phyloP scores from a whole-genome alignment of 768 basidiomycete species.

The Podaxis rugospora region DNA sequence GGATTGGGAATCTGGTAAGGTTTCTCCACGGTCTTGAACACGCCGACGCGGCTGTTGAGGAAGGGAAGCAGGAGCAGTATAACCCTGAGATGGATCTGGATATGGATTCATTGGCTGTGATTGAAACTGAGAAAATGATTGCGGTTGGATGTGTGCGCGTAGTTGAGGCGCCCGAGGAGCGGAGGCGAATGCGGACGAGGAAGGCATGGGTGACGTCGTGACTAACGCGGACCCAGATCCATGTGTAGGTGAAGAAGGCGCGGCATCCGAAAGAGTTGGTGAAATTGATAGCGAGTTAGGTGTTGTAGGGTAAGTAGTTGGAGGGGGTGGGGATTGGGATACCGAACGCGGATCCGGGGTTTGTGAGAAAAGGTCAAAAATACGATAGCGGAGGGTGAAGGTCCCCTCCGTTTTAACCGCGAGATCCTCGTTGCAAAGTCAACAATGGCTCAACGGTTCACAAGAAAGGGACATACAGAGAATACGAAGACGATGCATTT shows the following conservation, averaged over 20 bases:
- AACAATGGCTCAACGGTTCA: background rate
- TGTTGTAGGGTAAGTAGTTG: background rate
- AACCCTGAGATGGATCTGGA: conserved; percentile 3
- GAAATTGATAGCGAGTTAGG: background rate
- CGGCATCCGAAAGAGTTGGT: background rate
- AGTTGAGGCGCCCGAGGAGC: background rate
- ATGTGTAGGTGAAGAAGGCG: background rate
- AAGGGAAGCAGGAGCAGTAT: conserved; percentile 21
- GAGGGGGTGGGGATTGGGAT: background rate
- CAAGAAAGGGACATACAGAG: conserved; percentile 36
- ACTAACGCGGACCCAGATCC: background rate
- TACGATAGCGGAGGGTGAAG: conserved; percentile 62
- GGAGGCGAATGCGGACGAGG: background rate
- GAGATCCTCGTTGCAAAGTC: conserved; percentile 45
- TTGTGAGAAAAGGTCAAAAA: conserved; percentile 54
- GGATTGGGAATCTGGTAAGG: background rate
- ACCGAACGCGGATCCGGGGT: background rate
- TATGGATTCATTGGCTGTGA: conserved; percentile 4
- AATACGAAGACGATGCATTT: conserved; percentile 61
- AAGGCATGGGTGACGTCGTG: background rate
- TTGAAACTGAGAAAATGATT: background rate
- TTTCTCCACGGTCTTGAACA: background rate
- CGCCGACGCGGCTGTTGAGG: background rate
- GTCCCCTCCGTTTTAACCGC: conserved; percentile 65
- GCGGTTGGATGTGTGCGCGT: background rate